Base-by-base conservation (phyloP, 139 green algal species). In the Edaphochlamys debaryana region DNA sequence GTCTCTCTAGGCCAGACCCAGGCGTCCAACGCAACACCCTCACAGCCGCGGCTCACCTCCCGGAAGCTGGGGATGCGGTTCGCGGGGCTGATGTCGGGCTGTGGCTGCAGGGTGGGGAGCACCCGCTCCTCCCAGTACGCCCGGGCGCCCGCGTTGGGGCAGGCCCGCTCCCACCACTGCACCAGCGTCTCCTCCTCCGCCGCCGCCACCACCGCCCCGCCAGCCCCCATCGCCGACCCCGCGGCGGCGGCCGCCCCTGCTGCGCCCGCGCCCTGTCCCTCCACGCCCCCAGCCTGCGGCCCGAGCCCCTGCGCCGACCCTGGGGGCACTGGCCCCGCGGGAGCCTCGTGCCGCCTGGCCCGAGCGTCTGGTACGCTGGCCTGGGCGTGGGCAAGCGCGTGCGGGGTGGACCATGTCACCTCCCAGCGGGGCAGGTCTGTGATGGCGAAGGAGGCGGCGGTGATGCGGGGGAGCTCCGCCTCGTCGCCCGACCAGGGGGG, bases 401-500 rank as follows among this genome's bases (percentile, higher is more conserved):
- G n/a, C 20, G 23, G 50, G 50, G 50, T 58, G 9, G 50, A 19
- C 50, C 50, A 58, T 2, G 20, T 22, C 50, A 58, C 50, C 6
- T 19, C 23, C 74, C 74, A 80, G 29, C 7, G 74, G 8, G 40
- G 58, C 58, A 80, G 74, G 27, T 19, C 74, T n/a, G n/a, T n/a
- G n/a, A n/a, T n/a, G n/a, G n/a, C n/a, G n/a, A n/a, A n/a, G n/a
- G n/a, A n/a, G n/a, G n/a, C n/a, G n/a, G n/a, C n/a, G n/a, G n/a
- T n/a, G n/a, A n/a, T n/a, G n/a, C n/a, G n/a, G n/a, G n/a, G n/a
- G n/a, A n/a, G n/a, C n/a, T n/a, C n/a, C 29, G 74, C 38, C 2
- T 15, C 38, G 58, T 38, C 30, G 74, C 74, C 74, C 38, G 70
- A 38, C 74, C 74, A 80, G 29, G 38, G 13, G 0, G 74, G 74